phyloP scores from a whole-genome alignment of 768 basidiomycete genomes.

The Gloeopeniophorella convolvens region DNA sequence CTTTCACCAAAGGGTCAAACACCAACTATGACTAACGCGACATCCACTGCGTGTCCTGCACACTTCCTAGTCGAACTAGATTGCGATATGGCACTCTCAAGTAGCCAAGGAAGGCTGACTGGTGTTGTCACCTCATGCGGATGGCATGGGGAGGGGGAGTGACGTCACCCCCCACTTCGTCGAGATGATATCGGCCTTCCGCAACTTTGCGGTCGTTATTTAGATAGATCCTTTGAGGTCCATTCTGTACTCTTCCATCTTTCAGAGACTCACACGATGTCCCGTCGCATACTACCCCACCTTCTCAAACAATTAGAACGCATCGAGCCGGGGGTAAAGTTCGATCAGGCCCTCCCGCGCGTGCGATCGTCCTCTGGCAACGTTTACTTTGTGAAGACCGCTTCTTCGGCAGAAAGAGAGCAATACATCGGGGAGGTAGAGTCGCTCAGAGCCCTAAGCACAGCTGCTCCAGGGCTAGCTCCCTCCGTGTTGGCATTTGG shows the following conservation, averaged over 20 bases:
- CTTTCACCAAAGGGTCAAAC: not conserved
- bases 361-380: constrained; percentile 51
- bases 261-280: constrained; percentile 3
- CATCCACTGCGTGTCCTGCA: no score
- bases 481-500: constrained; percentile 53
- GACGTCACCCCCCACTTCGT: no score
- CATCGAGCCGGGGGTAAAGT: constrained; percentile 46
- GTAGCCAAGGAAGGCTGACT: no score
- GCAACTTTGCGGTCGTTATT: no score
- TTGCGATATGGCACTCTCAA: no score
- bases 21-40: no score
- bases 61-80: no score
- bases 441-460: constrained; percentile 55
- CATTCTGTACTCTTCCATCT: constrained; percentile 4
- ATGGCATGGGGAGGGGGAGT: no score
- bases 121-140: no score
- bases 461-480: constrained; percentile 61
- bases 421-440: constrained; percentile 66
- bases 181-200: no score
- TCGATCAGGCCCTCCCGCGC: constrained; percentile 39
- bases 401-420: constrained; percentile 44
- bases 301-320: constrained; percentile 40
- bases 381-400: constrained; percentile 58
- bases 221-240: not conserved
- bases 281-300: constrained; percentile 19